Evolutionary conservation across 2,329 filamentous ascomycete genomes (phyloP).

Genomic region (Tetracladium maxilliforme): DNA sequence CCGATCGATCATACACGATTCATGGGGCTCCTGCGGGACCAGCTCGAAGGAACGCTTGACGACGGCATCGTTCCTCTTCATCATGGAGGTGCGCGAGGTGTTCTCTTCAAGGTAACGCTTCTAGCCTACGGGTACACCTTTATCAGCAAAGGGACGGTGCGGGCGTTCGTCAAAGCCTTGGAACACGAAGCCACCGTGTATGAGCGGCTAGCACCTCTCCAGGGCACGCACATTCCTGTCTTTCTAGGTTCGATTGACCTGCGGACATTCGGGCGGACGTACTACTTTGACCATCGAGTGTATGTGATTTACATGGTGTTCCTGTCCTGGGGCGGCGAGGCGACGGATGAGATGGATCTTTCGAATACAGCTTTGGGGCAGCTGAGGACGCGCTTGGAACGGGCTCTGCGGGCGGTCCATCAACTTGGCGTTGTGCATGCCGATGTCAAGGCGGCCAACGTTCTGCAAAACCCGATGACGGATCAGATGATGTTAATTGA

Average conservation of each 20-base stretch:
- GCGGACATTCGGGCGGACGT: constrained; percentile 14
- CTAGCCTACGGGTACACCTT: constrained; percentile 25
- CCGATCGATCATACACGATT: too few species aligned
- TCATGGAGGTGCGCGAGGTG: constrained; percentile 17
- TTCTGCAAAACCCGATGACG: too few species aligned
- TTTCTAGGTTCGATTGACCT: constrained; percentile 22
- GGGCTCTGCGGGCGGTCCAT: too few species aligned
- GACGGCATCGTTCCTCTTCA: constrained; percentile 13
- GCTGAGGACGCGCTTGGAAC: too few species aligned
- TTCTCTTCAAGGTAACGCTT: constrained; percentile 24
- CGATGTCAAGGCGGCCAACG: too few species aligned
- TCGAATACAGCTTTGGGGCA: too few species aligned
- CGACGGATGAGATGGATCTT: constrained; percentile 1
- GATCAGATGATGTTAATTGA: too few species aligned
- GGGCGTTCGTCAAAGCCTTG: constrained; percentile 16
- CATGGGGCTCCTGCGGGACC: constrained; percentile 13
- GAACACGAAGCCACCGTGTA: constrained; percentile 21
- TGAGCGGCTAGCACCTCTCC: constrained; percentile 13
- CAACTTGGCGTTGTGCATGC: too few species aligned
- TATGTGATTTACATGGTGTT: constrained; percentile 17
- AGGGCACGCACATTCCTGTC: constrained; percentile 21
- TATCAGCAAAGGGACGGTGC: constrained; percentile 22
- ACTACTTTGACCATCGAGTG: constrained; percentile 17
- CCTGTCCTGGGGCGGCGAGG: constrained; percentile 18
- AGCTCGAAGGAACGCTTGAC: constrained; percentile 15